Evolutionary conservation across 257 asterid genomes (phyloP), one percentile per base, ranked within the genome.

Genomic region (Solanum pinnatisectum): DNA sequence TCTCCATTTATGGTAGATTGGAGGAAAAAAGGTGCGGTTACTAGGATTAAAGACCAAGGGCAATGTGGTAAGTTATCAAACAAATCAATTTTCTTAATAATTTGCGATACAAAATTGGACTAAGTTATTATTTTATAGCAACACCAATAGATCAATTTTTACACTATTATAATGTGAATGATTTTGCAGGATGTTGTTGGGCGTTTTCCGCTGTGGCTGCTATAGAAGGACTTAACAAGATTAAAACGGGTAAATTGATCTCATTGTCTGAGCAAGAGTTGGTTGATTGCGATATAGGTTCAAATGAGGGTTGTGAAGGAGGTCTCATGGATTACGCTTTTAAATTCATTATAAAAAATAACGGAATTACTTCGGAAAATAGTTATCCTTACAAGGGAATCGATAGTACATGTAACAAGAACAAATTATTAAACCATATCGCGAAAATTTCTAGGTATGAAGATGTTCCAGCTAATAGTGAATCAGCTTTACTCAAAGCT

Each of bases 121-220:
- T 52, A 52, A 52, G 60, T n/a, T n/a, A n/a, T 52, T 52, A 52
- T 52, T 52, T 52, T 52, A 52, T 46, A 46, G 56, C 14, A 46
- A 14, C n/a, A n/a, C n/a, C n/a, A n/a, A n/a, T n/a, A n/a, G n/a
- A n/a, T n/a, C n/a, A n/a, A n/a, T n/a, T n/a, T n/a, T n/a, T n/a
- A n/a, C 8, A 49, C 22, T 49, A 49, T 49, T 14, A n/a, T n/a
- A n/a, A n/a, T 0, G 0, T 40, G 37, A 6, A 22, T 1, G 10
- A 63, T 23, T 39, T n/a, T 76, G 22, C 22, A 76, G 83, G 83
- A 23, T 76, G 59, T 39, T 74, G 83, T 3, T 74, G 83, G 83
- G 83, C 83, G 0, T 93, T 93, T 82, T 89, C 93, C 15, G 89
- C 92, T 0, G 92, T 93, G 37, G 94, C 94, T 60, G 91, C 93